Base-by-base conservation (phyloP, 371 early-diverging fungal species). In the Mortierella sp. region DNA sequence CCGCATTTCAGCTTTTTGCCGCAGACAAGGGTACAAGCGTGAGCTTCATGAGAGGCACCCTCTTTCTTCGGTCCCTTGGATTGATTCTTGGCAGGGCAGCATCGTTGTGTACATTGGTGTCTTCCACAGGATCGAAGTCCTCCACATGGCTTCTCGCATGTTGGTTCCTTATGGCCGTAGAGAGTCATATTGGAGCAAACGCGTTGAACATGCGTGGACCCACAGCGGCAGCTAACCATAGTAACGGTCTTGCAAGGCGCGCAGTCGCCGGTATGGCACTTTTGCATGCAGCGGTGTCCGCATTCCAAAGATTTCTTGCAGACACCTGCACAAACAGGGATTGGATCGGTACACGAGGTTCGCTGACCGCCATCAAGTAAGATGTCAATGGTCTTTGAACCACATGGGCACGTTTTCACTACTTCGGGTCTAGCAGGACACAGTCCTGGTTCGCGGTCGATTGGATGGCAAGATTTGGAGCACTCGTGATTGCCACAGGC, bases 381-480 rank as follows among this genome's bases (percentile, higher is more conserved):
- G 0, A 56, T 58, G 0, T 78, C 69, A 1, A 86, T 65, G 0
- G 80, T 37, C 34, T 71, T 76, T n/a, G 84, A 64, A 13, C 94
- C 94, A 70, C 97, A 97, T n/a, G 95, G 96, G 66, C 97, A 97
- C 0, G 86, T 84, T 29, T 54, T 80, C 2, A 91, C 80, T 1
- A 68, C 39, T 1, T 60, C 56, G 0, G 95, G 96, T 73, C 91
- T 91, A 41, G 83, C 82, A 5, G 93, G 91, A 63, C 97, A 97
- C 16, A 71, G 52, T 24, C 70, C 83, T 22, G 82, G 76, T 37
- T 85, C 84, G 0, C 78, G 67, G 34, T 67, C 74, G 10, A 79
- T 76, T 0, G 86, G 83, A 78, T 96, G 97, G 63, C 97, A 97
- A 5, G 60, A 21, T 50, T 87, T 84, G 21, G 84, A 71, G 62